Evolutionary conservation across 164 flowering plant genomes (phyloP).

Genomic region (Berberis thunbergii): DNA sequence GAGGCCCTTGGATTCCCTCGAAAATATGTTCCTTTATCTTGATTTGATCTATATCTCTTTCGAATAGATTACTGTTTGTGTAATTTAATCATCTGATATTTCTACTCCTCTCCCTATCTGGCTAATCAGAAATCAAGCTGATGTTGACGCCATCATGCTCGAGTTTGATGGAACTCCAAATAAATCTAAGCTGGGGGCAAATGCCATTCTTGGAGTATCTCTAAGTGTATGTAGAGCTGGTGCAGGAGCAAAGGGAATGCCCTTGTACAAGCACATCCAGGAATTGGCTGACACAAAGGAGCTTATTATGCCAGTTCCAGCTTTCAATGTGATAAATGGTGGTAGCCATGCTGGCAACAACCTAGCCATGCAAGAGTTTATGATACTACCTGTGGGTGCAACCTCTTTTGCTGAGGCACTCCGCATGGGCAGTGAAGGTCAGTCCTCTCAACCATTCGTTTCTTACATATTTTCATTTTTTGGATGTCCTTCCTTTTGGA

Average conservation of each 20-base stretch:
- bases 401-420: constrained; percentile 87
- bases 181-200: constrained; percentile 87
- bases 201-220: constrained; percentile 91
- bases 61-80: not conserved
- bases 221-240: constrained; percentile 93
- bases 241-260: constrained; percentile 88
- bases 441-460: constrained; percentile 8
- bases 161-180: constrained; percentile 95
- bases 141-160: constrained; percentile 78
- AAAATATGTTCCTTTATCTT: too few relatives aligned
- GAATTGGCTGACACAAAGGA: constrained; percentile 83
- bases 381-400: constrained; percentile 95
- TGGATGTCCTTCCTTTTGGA: not conserved
- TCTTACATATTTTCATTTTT: not conserved
- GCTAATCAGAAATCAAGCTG: constrained; percentile 56
- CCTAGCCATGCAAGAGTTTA: constrained; percentile 96
- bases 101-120: constrained; percentile 1
- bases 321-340: constrained; percentile 95
- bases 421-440: constrained; percentile 96
- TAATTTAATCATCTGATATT: constrained; percentile 3
- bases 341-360: constrained; percentile 98
- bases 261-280: constrained; percentile 86
- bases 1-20: too few relatives aligned
- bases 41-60: too few relatives aligned
- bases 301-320: constrained; percentile 98